Evolutionary conservation across 2,329 filamentous ascomycete genomes (phyloP).

Genomic region (Microdochium paspali): DNA sequence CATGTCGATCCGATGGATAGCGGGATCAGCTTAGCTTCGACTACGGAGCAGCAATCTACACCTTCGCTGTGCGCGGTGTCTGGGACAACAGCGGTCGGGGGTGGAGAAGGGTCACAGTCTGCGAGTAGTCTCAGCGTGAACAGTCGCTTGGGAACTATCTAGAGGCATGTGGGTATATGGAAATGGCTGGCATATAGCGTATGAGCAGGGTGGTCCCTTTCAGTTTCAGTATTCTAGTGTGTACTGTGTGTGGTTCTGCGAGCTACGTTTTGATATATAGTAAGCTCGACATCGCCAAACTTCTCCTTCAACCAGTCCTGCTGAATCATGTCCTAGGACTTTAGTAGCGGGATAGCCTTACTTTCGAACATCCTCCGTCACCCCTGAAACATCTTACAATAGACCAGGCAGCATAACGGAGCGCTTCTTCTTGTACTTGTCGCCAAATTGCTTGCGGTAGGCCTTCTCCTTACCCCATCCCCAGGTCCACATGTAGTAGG

Average conservation of each 20-base stretch:
- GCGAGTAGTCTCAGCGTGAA: background rate
- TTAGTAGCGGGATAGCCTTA: no score
- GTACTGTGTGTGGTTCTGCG: no score
- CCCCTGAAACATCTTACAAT: constrained; percentile 35
- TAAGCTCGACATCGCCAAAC: background rate
- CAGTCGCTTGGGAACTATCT: background rate
- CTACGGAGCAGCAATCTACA: background rate
- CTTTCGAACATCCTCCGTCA: no score
- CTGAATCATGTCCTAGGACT: no score
- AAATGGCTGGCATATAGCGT: no score
- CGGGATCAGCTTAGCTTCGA: background rate
- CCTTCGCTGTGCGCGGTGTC: background rate
- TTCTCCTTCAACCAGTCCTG: no score
- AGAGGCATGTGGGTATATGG: background rate
- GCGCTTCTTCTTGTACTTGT: constrained; percentile 92
- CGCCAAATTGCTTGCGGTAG: constrained; percentile 83
- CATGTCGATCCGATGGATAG: background rate
- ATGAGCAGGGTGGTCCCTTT: no score
- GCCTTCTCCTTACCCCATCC: constrained; percentile 84
- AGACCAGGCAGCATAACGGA: constrained; percentile 74
- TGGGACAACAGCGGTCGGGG: background rate
- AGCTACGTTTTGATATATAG: no score
- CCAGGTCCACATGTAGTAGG: constrained; percentile 77
- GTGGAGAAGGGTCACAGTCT: background rate
- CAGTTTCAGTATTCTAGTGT: no score